phyloP scores from a whole-genome alignment of 2,329 filamentous ascomycete genomes.

The Stachybotrys chlorohalonatus region DNA sequence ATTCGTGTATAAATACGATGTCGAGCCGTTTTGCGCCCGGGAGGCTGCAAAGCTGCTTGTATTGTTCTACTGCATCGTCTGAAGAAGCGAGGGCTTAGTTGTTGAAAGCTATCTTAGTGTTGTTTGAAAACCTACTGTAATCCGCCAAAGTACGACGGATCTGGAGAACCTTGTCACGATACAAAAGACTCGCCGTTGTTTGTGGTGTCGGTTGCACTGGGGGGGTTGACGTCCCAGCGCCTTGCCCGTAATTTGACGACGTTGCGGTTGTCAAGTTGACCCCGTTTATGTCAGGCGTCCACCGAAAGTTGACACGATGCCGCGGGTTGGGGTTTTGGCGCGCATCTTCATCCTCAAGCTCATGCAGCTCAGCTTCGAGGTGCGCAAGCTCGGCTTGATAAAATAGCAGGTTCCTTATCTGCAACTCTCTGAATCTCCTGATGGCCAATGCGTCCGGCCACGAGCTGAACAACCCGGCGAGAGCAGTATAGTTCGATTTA shows the following conservation, averaged over 20 bases:
- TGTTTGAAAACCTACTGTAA: background rate
- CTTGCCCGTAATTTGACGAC: background rate
- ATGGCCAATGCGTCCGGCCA: background rate
- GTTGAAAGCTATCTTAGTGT: background rate
- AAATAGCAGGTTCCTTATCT: background rate
- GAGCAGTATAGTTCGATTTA: background rate
- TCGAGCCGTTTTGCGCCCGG: background rate
- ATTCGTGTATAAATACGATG: background rate
- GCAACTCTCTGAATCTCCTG: background rate
- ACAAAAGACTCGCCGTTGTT: background rate
- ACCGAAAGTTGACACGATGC: background rate
- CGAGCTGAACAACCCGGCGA: background rate
- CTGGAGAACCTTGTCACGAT: background rate
- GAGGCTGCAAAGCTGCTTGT: background rate
- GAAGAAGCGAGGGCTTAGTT: background rate
- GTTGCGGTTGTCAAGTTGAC: background rate
- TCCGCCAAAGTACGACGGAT: background rate
- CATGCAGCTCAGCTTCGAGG: background rate
- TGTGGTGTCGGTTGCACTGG: background rate
- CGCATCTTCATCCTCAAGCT: background rate
- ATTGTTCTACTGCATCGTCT: background rate
- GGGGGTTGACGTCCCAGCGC: background rate
- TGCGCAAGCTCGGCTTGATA: background rate
- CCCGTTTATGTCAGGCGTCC: background rate
- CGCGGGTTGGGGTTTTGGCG: background rate